phyloP scores from a whole-genome alignment of 331 rosid genomes.

The Telfairia occidentalis region DNA sequence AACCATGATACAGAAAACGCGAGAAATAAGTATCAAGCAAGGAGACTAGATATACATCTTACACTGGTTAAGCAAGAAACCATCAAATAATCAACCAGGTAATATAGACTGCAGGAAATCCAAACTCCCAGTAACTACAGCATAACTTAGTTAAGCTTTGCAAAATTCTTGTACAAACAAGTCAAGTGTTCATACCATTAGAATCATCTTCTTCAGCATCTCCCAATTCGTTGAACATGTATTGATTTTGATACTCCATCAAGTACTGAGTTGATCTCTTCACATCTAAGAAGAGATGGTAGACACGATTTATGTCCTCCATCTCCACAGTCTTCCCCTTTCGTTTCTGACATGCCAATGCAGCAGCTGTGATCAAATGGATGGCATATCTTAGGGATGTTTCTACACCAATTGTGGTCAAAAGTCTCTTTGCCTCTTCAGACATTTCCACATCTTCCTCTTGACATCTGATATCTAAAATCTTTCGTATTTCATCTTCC shows the following conservation, averaged over 20 bases:
- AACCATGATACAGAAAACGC: neutral
- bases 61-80: neutral
- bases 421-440: conserved; percentile 63
- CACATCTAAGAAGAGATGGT: conserved; percentile 88
- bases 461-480: conserved; percentile 77
- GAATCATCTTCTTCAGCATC: conserved; percentile 63
- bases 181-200: conserved; percentile 49
- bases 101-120: neutral
- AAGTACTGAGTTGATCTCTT: conserved; percentile 94
- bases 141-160: neutral
- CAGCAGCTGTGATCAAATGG: conserved; percentile 79
- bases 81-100: neutral
- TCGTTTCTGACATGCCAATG: conserved; percentile 79
- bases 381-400: conserved; percentile 91
- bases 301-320: conserved; percentile 89
- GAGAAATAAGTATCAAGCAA: neutral
- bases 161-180: neutral
- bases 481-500: conserved; percentile 66
- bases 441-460: conserved; percentile 99
- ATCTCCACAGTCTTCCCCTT: conserved; percentile 79
- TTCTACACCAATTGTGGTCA: conserved; percentile 89
- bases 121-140: neutral
- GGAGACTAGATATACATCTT: neutral
- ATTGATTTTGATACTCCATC: conserved; percentile 89
- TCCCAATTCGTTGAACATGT: conserved; percentile 80